phyloP scores from a whole-genome alignment of 116 monocot species.

The Iris pallida region DNA sequence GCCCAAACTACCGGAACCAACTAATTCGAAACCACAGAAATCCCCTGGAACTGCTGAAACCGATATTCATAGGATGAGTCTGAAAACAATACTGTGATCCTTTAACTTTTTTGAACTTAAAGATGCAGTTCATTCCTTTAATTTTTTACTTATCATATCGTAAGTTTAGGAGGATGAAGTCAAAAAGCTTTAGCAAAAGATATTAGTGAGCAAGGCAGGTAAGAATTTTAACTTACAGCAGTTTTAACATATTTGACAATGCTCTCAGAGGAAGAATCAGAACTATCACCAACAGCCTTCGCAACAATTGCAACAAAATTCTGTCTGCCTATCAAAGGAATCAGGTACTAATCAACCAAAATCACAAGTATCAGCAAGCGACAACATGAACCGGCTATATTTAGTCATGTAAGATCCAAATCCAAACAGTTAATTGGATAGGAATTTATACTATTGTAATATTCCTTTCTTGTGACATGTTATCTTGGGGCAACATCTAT shows the following conservation, averaged over 20 bases:
- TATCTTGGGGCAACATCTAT: too few species aligned
- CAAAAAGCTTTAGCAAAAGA: background rate
- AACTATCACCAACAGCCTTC: slow-evolving; percentile 51
- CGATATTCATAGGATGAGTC: too few species aligned
- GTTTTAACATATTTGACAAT: slow-evolving; percentile 51
- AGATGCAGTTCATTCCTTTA: background rate
- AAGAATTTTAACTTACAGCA: slow-evolving; percentile 33
- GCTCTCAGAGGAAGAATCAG: slow-evolving; percentile 66
- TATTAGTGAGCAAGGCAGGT: background rate
- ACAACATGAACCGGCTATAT: background rate
- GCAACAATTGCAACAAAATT: slow-evolving; percentile 24
- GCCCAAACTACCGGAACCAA: too few species aligned
- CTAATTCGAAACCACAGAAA: too few species aligned
- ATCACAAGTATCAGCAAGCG: background rate
- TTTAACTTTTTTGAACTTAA: background rate
- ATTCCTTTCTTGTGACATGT: too few species aligned
- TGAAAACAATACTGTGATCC: too few species aligned
- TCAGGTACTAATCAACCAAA: background rate
- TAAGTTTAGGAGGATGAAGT: background rate
- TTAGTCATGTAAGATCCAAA: background rate
- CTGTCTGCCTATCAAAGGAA: slow-evolving; percentile 30
- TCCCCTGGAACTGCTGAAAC: too few species aligned
- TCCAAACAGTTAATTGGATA: background rate
- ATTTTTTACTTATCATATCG: background rate
- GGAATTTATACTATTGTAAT: background rate